A percentile compares a stretch with the other conserved stretches of the same genome.
Conservation (phyloP, 768 basidiomycete species). For the Boletellus ananas region DNA sequence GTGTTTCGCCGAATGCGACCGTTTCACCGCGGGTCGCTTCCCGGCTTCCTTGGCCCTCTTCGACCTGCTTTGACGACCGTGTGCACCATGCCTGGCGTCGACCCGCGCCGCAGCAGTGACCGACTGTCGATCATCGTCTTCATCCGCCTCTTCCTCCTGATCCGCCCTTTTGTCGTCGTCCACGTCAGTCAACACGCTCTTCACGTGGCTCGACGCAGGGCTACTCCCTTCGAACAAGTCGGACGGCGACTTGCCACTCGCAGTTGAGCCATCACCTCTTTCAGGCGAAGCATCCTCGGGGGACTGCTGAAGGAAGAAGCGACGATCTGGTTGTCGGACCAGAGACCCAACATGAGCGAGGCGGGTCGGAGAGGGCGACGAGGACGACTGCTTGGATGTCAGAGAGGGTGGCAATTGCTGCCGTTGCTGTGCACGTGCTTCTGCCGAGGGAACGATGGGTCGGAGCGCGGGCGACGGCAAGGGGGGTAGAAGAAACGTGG, state of each 20-base stretch:
- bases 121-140: slow-evolving; percentile 24
- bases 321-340: slow-evolving; percentile 37
- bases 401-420: slow-evolving; percentile 16
- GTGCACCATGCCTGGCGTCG: slow-evolving; percentile 6
- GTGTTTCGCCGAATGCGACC: slow-evolving; percentile 29
- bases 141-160: slow-evolving; percentile 11
- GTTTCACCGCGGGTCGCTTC: slow-evolving; percentile 25
- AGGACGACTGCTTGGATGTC: not conserved
- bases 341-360: slow-evolving; percentile 23
- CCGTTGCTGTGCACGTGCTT: slow-evolving; percentile 10
- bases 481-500: slow-evolving; percentile 28
- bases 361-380: slow-evolving; percentile 8
- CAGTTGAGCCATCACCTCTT: slow-evolving; percentile 26
- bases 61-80: slow-evolving; percentile 21
- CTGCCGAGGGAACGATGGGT: not conserved
- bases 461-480: slow-evolving; percentile 25
- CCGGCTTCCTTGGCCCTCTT: slow-evolving; percentile 34
- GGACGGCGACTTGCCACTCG: slow-evolving; percentile 31
- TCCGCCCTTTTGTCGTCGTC: slow-evolving; percentile 17
- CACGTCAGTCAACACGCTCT: slow-evolving; percentile 20
- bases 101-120: slow-evolving; percentile 8
- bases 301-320: slow-evolving; percentile 45
- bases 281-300: slow-evolving; percentile 39
- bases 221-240: slow-evolving; percentile 36
- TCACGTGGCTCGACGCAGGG: slow-evolving; percentile 31